These are phyloP conservation scores for Zygosaccharomyces gambellarensis DNA, from an alignment of 805 yeast species.

Conservation along the genomic window DNA sequence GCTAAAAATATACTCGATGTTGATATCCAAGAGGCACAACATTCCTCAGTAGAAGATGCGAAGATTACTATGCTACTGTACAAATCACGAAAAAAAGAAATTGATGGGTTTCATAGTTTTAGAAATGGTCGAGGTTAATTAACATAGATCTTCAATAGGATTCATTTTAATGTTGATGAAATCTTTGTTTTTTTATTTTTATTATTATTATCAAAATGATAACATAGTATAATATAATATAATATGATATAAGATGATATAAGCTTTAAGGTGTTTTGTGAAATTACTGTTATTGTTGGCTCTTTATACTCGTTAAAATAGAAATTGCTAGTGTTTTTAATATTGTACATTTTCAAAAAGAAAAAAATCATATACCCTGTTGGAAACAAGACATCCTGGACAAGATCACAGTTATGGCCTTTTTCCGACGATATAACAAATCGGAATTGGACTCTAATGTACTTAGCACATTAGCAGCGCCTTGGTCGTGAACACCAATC, in stretches of 20 bases:
- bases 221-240: slow-evolving; percentile 1
- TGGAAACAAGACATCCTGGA: slow-evolving; percentile 19
- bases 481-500: slow-evolving; percentile 7
- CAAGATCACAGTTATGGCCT: slow-evolving; percentile 17
- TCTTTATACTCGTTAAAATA: not conserved
- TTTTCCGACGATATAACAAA: slow-evolving; percentile 24
- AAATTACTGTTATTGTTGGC: not conserved
- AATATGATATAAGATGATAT: not conserved
- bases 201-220: not conserved
- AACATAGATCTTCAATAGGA: not conserved
- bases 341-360: not conserved
- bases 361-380: not conserved
- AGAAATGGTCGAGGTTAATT: slow-evolving; percentile 6
- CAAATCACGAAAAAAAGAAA: slow-evolving; percentile 54
- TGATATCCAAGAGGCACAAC: slow-evolving; percentile 68
- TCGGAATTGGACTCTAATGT: slow-evolving; percentile 16
- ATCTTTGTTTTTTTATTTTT: not conserved
- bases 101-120: slow-evolving; percentile 43
- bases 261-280: not conserved
- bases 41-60: slow-evolving; percentile 89
- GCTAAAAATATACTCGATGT: slow-evolving; percentile 50
- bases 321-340: not conserved
- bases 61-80: slow-evolving; percentile 81
- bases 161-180: no score
- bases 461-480: slow-evolving; percentile 10